These are phyloP conservation scores for Guadua angustifolia DNA, from an alignment of 176 grass and related monocot species.

Conservation along the genomic window DNA sequence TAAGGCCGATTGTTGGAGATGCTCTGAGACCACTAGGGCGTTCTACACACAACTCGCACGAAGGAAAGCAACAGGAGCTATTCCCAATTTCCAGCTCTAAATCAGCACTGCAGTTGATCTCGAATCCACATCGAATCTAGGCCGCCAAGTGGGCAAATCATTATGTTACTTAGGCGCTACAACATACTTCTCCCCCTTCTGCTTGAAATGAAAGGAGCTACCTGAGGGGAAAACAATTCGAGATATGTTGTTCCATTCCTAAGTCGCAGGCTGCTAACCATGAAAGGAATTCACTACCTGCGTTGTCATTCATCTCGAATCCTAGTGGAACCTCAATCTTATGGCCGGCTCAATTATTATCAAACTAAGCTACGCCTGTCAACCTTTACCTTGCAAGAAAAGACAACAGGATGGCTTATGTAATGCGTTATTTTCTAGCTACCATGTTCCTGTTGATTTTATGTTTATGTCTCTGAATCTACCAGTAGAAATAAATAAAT, in stretches of 20 bases:
- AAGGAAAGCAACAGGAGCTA: not conserved
- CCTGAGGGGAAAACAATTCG: not conserved
- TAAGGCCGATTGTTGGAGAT: too few relatives aligned
- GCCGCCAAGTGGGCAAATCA: slow-evolving; percentile 43
- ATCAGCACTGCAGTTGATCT: slow-evolving; percentile 33
- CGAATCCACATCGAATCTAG: slow-evolving; percentile 39
- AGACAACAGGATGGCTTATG: too few relatives aligned
- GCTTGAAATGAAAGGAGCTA: slow-evolving; percentile 34
- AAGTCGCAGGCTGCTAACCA: slow-evolving; percentile 18
- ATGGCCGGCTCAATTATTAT: slow-evolving; percentile 52
- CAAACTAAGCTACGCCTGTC: not conserved
- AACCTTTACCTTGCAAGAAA: not conserved
- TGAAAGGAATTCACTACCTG: not conserved
- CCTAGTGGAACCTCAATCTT: slow-evolving; percentile 39
- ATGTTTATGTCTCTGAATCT: too few relatives aligned
- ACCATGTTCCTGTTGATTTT: too few relatives aligned
- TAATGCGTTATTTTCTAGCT: too few relatives aligned
- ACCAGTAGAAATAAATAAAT: too few relatives aligned
- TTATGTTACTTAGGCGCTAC: slow-evolving; percentile 29
- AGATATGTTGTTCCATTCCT: slow-evolving; percentile 18
- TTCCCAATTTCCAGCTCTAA: not conserved
- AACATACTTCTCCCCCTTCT: slow-evolving; percentile 33
- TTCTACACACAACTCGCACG: not conserved
- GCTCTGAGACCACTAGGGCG: not conserved
- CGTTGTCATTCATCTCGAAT: slow-evolving; percentile 48